phyloP scores from a whole-genome alignment of 1,139 yeast genomes.

The Pichia inconspicua region DNA sequence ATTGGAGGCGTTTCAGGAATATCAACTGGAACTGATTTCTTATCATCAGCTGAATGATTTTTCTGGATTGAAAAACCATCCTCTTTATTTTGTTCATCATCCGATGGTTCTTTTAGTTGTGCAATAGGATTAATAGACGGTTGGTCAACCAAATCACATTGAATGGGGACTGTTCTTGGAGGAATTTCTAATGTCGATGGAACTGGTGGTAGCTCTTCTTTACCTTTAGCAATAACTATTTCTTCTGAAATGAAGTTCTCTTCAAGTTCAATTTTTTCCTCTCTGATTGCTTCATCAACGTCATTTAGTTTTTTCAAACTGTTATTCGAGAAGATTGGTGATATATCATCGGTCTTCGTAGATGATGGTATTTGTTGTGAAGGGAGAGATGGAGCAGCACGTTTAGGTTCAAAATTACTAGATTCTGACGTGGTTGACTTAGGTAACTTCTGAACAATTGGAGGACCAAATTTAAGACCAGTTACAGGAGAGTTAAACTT shows the following conservation, averaged over 20 bases:
- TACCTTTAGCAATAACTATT: conserved; percentile 2
- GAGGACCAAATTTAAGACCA: not conserved
- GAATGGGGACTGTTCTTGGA: not conserved
- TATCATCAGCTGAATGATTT: not conserved
- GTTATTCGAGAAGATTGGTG: conserved; percentile 6
- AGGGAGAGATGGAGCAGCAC: conserved; percentile 12
- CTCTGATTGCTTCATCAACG: conserved; percentile 3
- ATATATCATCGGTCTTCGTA: not conserved
- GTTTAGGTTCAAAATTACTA: conserved; percentile 7
- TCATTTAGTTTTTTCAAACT: conserved; percentile 1
- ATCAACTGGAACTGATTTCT: conserved; percentile 4
- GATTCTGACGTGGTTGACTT: not conserved
- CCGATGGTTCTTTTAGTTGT: not conserved
- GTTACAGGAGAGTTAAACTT: not conserved
- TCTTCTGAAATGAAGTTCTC: conserved; percentile 5
- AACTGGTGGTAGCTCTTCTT: conserved; percentile 19
- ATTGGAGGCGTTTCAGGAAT: conserved; percentile 19
- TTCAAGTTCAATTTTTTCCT: conserved; percentile 10
- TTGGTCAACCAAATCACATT: not conserved
- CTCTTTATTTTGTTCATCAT: not conserved
- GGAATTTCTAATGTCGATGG: conserved; percentile 12
- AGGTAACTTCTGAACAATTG: not conserved
- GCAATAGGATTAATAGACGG: not conserved
- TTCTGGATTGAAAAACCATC: not conserved
- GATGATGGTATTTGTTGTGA: not conserved